Conservation (phyloP, 2,329 filamentous ascomycete species). For the Mycosphaerella arachidis region DNA sequence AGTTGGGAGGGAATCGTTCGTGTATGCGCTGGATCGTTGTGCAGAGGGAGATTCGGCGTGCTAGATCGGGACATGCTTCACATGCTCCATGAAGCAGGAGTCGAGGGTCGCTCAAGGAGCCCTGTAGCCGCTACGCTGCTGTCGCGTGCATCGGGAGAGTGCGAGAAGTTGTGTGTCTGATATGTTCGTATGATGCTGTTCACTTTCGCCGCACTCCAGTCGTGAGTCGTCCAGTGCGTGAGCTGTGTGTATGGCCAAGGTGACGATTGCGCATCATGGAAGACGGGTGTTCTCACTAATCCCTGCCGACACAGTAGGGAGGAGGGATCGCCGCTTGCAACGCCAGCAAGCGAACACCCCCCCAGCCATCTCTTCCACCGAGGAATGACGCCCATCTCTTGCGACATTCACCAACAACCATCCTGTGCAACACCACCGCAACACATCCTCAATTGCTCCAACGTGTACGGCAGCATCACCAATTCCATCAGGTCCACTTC, state of each 20-base stretch:
- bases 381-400: neutral
- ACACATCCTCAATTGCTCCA: neutral
- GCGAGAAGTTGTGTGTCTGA: neutral
- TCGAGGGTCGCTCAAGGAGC: neutral
- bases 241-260: neutral
- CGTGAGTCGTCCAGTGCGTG: neutral
- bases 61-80: slow-evolving; percentile 60
- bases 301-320: neutral
- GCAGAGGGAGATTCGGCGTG: slow-evolving; percentile 52
- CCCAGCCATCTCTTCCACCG: neutral
- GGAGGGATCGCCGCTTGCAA: neutral
- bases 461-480: neutral
- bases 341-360: neutral
- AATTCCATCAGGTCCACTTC: neutral
- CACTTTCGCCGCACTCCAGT: neutral
- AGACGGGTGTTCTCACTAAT: neutral
- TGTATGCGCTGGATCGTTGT: slow-evolving; percentile 35
- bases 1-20: slow-evolving; percentile 8
- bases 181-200: neutral
- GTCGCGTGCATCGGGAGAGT: neutral
- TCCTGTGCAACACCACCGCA: neutral
- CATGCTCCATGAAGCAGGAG: slow-evolving; percentile 37
- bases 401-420: neutral
- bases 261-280: neutral
- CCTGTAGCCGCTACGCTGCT: neutral